Evolutionary conservation across 1,139 yeast genomes (phyloP).

Genomic region (Zygoascus meyerae): DNA sequence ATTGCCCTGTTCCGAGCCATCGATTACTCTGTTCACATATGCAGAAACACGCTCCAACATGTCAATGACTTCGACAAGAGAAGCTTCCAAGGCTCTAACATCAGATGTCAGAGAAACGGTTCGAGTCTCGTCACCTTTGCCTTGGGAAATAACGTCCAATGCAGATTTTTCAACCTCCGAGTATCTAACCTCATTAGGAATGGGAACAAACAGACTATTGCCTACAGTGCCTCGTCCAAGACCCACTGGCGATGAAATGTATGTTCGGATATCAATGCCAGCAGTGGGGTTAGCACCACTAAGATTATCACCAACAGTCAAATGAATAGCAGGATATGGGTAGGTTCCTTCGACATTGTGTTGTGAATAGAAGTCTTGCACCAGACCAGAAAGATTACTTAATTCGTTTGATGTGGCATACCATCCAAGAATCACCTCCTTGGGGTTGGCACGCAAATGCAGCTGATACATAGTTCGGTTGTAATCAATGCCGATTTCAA

Average conservation of each 20-base stretch:
- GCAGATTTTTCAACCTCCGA: conserved; percentile 49
- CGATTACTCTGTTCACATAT: conserved; percentile 43
- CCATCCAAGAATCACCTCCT: conserved; percentile 82
- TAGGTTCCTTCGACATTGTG: conserved; percentile 53
- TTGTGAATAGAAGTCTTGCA: conserved; percentile 74
- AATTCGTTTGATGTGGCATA: conserved; percentile 65
- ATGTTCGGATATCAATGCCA: conserved; percentile 53
- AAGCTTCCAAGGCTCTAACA: conserved; percentile 46
- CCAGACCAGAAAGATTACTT: conserved; percentile 71
- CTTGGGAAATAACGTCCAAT: conserved; percentile 33
- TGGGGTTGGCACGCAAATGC: conserved; percentile 75
- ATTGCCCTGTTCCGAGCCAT: conserved; percentile 40
- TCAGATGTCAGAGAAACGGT: conserved; percentile 38
- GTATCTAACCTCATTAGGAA: conserved; percentile 61
- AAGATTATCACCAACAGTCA: conserved; percentile 43
- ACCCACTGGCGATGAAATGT: conserved; percentile 74
- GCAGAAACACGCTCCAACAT: conserved; percentile 52
- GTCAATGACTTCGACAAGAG: conserved; percentile 51
- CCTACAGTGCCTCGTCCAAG: conserved; percentile 44
- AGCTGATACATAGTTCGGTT: conserved; percentile 67
- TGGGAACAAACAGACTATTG: conserved; percentile 72
- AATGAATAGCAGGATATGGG: conserved; percentile 75
- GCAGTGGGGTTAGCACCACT: conserved; percentile 37
- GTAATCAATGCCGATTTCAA: conserved; percentile 71
- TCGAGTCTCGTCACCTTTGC: conserved; percentile 34